These are phyloP conservation scores for Phytopythium kandeliae DNA, from an alignment of 352 stramenopile genomes.

Conservation along the genomic window DNA sequence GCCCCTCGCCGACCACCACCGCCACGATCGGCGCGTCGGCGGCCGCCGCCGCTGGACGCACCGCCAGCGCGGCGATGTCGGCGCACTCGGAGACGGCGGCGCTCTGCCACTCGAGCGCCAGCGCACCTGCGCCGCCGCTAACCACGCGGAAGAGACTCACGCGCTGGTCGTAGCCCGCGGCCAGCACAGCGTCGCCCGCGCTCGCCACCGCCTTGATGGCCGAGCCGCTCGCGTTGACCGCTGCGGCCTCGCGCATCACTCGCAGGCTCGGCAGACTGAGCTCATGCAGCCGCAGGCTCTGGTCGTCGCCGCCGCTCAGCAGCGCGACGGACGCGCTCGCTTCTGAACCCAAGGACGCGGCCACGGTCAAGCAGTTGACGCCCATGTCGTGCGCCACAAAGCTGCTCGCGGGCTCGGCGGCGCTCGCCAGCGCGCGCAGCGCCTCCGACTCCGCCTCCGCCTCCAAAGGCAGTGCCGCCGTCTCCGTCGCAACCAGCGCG, in stretches of 20 bases:
- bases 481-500: not conserved
- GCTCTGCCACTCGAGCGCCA: slow-evolving; percentile 40
- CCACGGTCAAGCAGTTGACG: slow-evolving; percentile 55
- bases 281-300: slow-evolving; percentile 48
- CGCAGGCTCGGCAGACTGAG: slow-evolving; percentile 29
- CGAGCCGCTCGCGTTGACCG: slow-evolving; percentile 70
- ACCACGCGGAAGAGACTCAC: slow-evolving; percentile 62
- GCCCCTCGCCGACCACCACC: slow-evolving; percentile 71
- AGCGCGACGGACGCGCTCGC: slow-evolving; percentile 36
- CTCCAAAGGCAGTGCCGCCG: no score
- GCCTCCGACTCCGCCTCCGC: no score
- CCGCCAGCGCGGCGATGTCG: slow-evolving; percentile 64
- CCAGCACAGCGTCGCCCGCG: slow-evolving; percentile 39
- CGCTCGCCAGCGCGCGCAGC: slow-evolving; percentile 22
- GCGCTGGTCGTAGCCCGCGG: slow-evolving; percentile 81
- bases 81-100: slow-evolving; percentile 73
- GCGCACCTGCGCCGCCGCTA: not conserved
- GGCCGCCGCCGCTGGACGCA: slow-evolving; percentile 13
- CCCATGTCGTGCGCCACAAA: slow-evolving; percentile 86
- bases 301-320: slow-evolving; percentile 79
- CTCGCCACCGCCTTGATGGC: slow-evolving; percentile 69
- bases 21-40: slow-evolving; percentile 19
- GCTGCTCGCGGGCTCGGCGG: slow-evolving; percentile 27
- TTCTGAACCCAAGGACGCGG: slow-evolving; percentile 11
- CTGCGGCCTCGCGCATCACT: slow-evolving; percentile 21